These are phyloP conservation scores for Melastoma candidum DNA, from an alignment of 441 rosid genomes.

Conservation along the genomic window DNA sequence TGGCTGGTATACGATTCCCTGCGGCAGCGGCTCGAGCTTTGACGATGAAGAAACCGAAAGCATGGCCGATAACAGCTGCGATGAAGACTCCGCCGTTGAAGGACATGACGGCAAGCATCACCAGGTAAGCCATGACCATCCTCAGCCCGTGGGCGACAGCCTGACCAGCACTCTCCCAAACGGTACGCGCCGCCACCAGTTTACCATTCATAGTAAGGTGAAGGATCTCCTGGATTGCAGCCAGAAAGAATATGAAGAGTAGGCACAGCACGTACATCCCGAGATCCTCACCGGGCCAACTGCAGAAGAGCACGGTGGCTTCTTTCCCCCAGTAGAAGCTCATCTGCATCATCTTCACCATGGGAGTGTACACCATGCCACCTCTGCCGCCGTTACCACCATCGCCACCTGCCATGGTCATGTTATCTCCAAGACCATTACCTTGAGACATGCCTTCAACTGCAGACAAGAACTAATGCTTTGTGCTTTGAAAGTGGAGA, in stretches of 20 bases:
- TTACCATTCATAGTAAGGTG: slow-evolving; percentile 12
- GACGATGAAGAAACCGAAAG: slow-evolving; percentile 30
- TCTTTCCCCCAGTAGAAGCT: slow-evolving; percentile 62
- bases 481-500: too few species aligned
- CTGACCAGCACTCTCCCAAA: slow-evolving; percentile 11
- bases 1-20: slow-evolving; percentile 1
- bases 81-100: slow-evolving; percentile 50
- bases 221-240: slow-evolving; percentile 29
- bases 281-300: slow-evolving; percentile 43
- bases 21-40: slow-evolving; percentile 24
- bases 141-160: slow-evolving; percentile 22
- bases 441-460: too few species aligned
- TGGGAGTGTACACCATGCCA: background rate
- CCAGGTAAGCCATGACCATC: slow-evolving; percentile 43
- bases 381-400: background rate
- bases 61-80: slow-evolving; percentile 41
- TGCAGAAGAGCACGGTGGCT: slow-evolving; percentile 34
- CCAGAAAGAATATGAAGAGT: slow-evolving; percentile 28
- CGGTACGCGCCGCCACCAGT: slow-evolving; percentile 4
- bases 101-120: slow-evolving; percentile 59
- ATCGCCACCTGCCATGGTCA: too few species aligned
- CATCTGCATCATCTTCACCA: slow-evolving; percentile 37
- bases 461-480: too few species aligned
- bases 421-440: too few species aligned
- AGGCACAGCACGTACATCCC: slow-evolving; percentile 41